Base-by-base conservation (phyloP, 192 early-diverging fungal genomes). In the Podila horticola region DNA sequence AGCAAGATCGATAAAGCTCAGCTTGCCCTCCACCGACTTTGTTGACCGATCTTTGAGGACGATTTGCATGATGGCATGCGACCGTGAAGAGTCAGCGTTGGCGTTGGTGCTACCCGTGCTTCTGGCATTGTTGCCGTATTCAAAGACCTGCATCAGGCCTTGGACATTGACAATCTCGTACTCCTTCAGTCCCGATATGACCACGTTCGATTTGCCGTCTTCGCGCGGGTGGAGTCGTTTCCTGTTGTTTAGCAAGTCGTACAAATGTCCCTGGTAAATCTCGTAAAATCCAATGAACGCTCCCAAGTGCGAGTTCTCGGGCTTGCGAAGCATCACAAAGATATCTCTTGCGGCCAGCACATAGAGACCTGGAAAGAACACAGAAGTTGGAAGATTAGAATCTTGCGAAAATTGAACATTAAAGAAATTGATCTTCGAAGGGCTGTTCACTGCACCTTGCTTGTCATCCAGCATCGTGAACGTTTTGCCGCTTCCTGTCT, bases 1-100 rank as follows among this genome's bases (percentile, higher is more conserved):
- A 24, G 98, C 98, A 72, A 99, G 86, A 84, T 99, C 98, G 64
- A 99, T 98, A 75, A 99, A 98, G 84, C 94, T 97, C 41, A 99
- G 88, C 79, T 98, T 99, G 63, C 96, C 92, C 71, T 65, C 64
- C 15, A 45, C 58, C 20, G 71, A 60, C 60, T 62, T 84, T 5
- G 49, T 66, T 28, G 62, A 15, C 19, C 73, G 88, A 66, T 94
- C 90, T 63, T 94, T 95, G 19, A 99, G 82, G 41, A 94, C 86
- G 57, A 99, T 89, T 84, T 98, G 97, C 74, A 99, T 90, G 50
- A 99, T 97, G 22, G 98, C 98, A 82, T 99, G 98, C 2, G 97
- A 98, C 28, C 98, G 88, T 10, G 98, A 99, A 24, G 96, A 98
- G 66, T 96, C 96, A 0, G 92, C 86, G 75, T 99, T 99, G 57